Base-by-base conservation (phyloP, 1,284 basidiomycete genomes). In the Irpex lacteus region DNA sequence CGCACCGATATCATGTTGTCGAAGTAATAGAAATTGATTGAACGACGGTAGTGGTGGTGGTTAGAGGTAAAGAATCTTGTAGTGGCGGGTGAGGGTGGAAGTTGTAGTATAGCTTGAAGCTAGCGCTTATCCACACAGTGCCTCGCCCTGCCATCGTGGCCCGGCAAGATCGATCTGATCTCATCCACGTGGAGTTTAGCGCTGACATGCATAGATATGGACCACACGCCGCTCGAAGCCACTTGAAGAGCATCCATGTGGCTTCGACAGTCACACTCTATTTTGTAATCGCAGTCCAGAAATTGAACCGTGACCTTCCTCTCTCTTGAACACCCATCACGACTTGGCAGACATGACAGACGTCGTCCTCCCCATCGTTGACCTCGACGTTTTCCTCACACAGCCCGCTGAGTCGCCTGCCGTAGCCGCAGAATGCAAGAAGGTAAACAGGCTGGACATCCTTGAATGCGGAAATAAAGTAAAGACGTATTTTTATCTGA, bases 341-440 rank as follows among this genome's bases (percentile, higher is more conserved):
- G 58, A 40, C 40, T 56, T 13, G 15, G 36, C 26, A 21, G 26
- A 44, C 36, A 77, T 77, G 74, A 70, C 74, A 18, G 70, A 70
- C 59, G 69, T 77, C 19, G 76, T 78, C 19, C 74, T 95, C 7
- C 89, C 92, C 0, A 81, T 91, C 67, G 80, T 96, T 72, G 86
- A 95, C 75, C 82, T 96, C 89, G 91, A 95, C 76, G 63, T 89
- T 60, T 96, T 90, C 72, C 81, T 88, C 26, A 76, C 80, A 1
- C 76, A 82, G 36, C 78, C 83, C 21, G 71, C 72, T 11, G 78
- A 82, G 15, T 82, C 85, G 2, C 77, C 78, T 19, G 82, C 77
- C 2, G 82, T 84, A 0, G 68, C 77, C 38, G 70, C 78, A 21
- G 90, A 94, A 72, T 94, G 91, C 72, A 80, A 77, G 68, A 92